Percentiles rank a stretch among this genome's conserved stretches.
Conservation (phyloP, 2,329 filamentous ascomycete genomes). For the Epichloe baconii region DNA sequence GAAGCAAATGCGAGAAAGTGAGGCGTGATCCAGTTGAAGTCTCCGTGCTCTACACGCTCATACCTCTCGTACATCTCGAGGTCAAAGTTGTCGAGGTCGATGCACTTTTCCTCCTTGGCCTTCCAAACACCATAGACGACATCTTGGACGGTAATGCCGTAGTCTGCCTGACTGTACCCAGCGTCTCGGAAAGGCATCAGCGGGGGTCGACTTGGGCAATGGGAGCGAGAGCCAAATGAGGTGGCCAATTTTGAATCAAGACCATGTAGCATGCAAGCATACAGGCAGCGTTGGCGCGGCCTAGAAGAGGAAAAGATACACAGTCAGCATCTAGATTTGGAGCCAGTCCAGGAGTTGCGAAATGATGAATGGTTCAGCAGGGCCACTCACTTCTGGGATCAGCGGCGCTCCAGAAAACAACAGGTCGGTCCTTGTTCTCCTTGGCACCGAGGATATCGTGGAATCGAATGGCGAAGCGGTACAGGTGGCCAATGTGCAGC, state of each 20-base stretch:
- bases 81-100: conserved; percentile 85
- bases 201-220: conserved; percentile 91
- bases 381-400: conserved; percentile 68
- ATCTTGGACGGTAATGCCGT: conserved; percentile 89
- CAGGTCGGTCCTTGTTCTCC: conserved; percentile 75
- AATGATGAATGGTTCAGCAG: too few relatives aligned
- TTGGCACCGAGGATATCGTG: conserved; percentile 89
- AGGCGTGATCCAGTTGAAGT: conserved; percentile 99
- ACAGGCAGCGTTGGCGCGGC: conserved; percentile 85
- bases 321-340: neutral
- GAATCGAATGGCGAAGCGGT: conserved; percentile 89
- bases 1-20: conserved; percentile 94
- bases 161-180: conserved; percentile 96
- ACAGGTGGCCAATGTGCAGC: conserved; percentile 91
- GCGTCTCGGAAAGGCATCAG: conserved; percentile 98
- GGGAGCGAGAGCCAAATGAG: conserved; percentile 85
- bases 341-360: too few relatives aligned
- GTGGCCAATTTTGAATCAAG: conserved; percentile 92
- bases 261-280: conserved; percentile 98
- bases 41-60: conserved; percentile 92
- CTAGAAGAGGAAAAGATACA: conserved; percentile 27
- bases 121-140: conserved; percentile 98
- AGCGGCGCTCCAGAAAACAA: conserved; percentile 92
- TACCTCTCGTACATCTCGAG: conserved; percentile 94
- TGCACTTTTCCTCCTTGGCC: conserved; percentile 89